A percentile compares a stretch with the other conserved stretches of the same genome.
Evolutionary conservation across 441 rosid species (phyloP).

Genomic region (Kokia cookei): DNA sequence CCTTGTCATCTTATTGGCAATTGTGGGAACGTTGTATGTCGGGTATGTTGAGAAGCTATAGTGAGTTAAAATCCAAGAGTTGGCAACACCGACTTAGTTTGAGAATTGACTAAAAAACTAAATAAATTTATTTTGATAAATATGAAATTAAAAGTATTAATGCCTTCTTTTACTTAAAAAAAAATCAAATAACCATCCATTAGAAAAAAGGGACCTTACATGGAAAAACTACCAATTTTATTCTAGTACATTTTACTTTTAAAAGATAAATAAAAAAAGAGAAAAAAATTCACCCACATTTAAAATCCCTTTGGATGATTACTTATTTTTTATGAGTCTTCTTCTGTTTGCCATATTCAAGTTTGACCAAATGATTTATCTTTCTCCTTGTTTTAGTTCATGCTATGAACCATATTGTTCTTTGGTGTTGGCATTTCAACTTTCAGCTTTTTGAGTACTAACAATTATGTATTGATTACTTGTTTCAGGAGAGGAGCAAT

Average conservation of each 20-base stretch:
- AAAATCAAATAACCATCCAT: not conserved
- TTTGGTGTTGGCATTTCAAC: not conserved
- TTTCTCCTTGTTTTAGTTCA: not conserved
- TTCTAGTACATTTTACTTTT: too few relatives aligned
- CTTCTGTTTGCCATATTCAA: not conserved
- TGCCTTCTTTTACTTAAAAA: not conserved
- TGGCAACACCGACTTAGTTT: not conserved
- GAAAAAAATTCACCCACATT: too few relatives aligned
- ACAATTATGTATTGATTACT: not conserved
- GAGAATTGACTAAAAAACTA: not conserved
- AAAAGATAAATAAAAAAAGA: too few relatives aligned
- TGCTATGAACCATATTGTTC: not conserved
- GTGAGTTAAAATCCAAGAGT: not conserved
- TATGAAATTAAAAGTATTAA: not conserved
- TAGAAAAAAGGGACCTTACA: not conserved
- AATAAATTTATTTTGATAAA: not conserved
- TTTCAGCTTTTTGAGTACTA: not conserved
- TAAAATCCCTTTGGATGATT: too few relatives aligned
- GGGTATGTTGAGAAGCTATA: conserved; percentile 57
- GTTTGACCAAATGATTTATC: not conserved
- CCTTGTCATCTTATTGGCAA: conserved; percentile 91
- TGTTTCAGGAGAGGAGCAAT: conserved; percentile 96
- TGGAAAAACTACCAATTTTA: too few relatives aligned
- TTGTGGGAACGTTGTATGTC: conserved; percentile 85
- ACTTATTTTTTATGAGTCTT: not conserved